These are phyloP conservation scores for Plectosphaerella sp. DNA, from an alignment of 2,329 filamentous ascomycete genomes.

Conservation along the genomic window DNA sequence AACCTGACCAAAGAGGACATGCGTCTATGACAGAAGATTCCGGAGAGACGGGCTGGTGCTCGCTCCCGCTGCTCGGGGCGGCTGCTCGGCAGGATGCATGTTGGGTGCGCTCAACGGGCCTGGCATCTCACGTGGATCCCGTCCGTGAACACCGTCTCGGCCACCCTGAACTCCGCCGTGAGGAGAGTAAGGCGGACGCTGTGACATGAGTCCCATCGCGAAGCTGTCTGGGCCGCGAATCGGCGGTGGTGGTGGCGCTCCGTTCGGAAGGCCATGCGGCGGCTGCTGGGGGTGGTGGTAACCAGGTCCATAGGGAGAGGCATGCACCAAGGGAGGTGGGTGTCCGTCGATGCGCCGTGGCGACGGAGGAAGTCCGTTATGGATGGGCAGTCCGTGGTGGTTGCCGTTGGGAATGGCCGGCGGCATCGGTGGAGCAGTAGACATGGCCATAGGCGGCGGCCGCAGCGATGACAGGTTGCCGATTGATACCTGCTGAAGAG, in stretches of 20 bases:
- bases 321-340: constrained; percentile 4
- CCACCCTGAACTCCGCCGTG: constrained; percentile 39
- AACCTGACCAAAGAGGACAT: too few species aligned
- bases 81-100: constrained; percentile 17
- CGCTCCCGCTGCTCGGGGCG: constrained; percentile 45
- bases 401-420: constrained; percentile 36
- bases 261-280: constrained; percentile 26
- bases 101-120: constrained; percentile 18
- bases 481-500: constrained; percentile 22
- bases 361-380: constrained; percentile 44
- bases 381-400: constrained; percentile 31
- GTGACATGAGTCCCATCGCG: constrained; percentile 36
- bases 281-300: constrained; percentile 21
- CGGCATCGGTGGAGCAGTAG: constrained; percentile 32
- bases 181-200: constrained; percentile 35
- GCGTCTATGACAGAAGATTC: constrained; percentile 61
- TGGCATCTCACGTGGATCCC: constrained; percentile 7
- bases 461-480: constrained; percentile 40
- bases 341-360: constrained; percentile 38
- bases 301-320: constrained; percentile 19
- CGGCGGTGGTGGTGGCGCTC: constrained; percentile 28
- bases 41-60: constrained; percentile 73
- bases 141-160: constrained; percentile 27
- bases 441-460: constrained; percentile 40
- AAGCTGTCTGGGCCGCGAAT: constrained; percentile 41